Base-by-base conservation (phyloP, 192 early-diverging fungal genomes). In the Diversispora epigaea region DNA sequence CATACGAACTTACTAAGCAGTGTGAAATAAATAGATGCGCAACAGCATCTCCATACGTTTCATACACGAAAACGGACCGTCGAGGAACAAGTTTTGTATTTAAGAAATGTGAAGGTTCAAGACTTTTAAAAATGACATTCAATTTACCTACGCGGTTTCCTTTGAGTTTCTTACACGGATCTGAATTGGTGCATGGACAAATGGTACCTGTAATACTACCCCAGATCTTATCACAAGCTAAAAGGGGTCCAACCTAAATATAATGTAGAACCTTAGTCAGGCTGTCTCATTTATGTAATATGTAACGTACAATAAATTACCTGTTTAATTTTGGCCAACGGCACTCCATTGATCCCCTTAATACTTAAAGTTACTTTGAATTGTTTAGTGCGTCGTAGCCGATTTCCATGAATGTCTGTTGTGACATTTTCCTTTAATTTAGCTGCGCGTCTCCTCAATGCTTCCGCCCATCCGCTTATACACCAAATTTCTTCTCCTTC, bases 391-490 rank as follows among this genome's bases (percentile, higher is more conserved):
- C 58, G 17, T 60, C 58, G 58, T 60, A 60, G n/a, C 58, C 6
- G 58, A n/a, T 60, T 60, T 8, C 58, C 58, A 60, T 60, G 58
- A 60, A 60, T 60, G 58, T 60, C 58, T n/a, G 10, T 60, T 60
- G 58, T n/a, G 17, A 17, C 17, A 60, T 60, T 17, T 60, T 60
- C 58, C 25, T 60, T 60, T 60, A 60, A 60, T 60, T 60, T 60
- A 7, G 17, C 17, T 14, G 58, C n/a, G 17, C 58, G 58, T 32
- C 58, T 60, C 17, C 58, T 60, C 58, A 60, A 60, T 60, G 58
- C 25, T 60, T 60, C 58, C 58, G 58, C 58, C 58, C 58, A 60
- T 60, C 58, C 58, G 58, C 58, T 60, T n/a, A 60, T 60, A 60
- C 58, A 60, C 58, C 58, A 60, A 60, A 60, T 60, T 60, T 60